Conservation (phyloP, 495 filamentous ascomycete species). For the Penicillium bialowiezense region DNA sequence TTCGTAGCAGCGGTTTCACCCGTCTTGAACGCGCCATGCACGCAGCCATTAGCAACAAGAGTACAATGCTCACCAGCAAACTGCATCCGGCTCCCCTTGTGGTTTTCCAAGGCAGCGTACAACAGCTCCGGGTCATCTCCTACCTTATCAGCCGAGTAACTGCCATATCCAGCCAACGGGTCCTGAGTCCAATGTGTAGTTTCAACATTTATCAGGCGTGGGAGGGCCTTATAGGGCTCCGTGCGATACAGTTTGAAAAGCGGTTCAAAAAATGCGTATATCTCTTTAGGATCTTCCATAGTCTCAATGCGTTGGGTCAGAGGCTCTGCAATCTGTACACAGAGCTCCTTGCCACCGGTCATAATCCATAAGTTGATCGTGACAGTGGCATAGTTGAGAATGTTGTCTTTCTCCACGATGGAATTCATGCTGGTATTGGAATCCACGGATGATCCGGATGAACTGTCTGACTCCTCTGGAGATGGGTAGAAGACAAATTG, state of each 20-base stretch:
- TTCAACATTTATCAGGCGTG: conserved; percentile 21
- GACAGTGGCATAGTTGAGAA: conserved; percentile 25
- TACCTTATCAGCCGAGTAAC: conserved; percentile 25
- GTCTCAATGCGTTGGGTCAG: conserved; percentile 24
- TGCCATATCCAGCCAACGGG: conserved; percentile 22
- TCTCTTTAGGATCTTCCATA: conserved; percentile 19
- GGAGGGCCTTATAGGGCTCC: conserved; percentile 24
- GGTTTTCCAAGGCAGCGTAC: conserved; percentile 13
- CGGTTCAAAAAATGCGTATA: conserved; percentile 24
- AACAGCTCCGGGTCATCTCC: conserved; percentile 21
- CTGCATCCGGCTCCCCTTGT: conserved; percentile 19
- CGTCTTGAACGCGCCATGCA: conserved; percentile 22
- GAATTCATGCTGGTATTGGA: conserved; percentile 15
- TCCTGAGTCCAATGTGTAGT: conserved; percentile 28
- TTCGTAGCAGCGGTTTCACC: conserved; percentile 23
- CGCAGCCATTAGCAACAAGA: conserved; percentile 21
- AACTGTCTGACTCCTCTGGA: conserved; percentile 10
- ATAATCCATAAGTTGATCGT: conserved; percentile 26
- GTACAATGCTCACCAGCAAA: conserved; percentile 27
- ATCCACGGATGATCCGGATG: conserved; percentile 12
- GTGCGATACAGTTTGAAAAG: conserved; percentile 24
- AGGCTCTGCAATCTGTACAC: conserved; percentile 25
- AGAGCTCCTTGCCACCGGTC: conserved; percentile 23
- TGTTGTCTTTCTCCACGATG: conserved; percentile 19
- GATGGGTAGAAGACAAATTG: conserved; percentile 27